Evolutionary conservation across 2,329 filamentous ascomycete species (phyloP), one percentile per base, ranked within the genome.

Genomic region (Epichloe glyceriae): DNA sequence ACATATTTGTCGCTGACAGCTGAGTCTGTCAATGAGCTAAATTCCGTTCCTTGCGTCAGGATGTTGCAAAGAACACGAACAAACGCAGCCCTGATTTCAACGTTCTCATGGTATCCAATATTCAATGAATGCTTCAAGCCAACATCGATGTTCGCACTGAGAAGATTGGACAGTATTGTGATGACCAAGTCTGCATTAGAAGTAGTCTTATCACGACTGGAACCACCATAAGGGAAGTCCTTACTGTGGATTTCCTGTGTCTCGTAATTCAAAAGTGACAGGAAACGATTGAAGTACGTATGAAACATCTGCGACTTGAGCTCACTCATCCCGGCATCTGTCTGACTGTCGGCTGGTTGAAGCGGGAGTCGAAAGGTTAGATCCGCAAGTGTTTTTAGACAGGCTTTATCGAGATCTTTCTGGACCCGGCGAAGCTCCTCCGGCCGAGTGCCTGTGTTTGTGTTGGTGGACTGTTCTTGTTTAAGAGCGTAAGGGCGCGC

Each of bases 281-380:
- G 68, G 58, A 86, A 85, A 7, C 80, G 73, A 54, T 83, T 85
- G 65, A 86, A 85, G 61, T 86, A 86, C 6, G 76, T 80, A 54
- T 83, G 80, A 59, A 86, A 86, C 76, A 85, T 81, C 58, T 85
- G 78, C 1, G 79, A 82, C 60, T 85, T 85, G 49, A 82, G 72
- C 62, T 85, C 82, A 56, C 80, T 83, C 49, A 78, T 80, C 43
- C 80, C 78, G 1, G 78, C 80, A 64, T 86, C 82, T 12, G 73
- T 80, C 56, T 83, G 79, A 5, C 77, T 78, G 49, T 85, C 82
- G 1, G 75, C 74, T 1, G 82, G 80, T 56, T 85, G 82, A 14
- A 86, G 67, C 15, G 82, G 82, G 4, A 86, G 68, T 11, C 82
- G 77, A 60, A 79, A 83, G 0, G 82, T 83, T 26, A 86, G 69